A percentile compares a stretch with the other conserved stretches of the same genome.
These are phyloP conservation scores for Aegilops longissima DNA, from an alignment of 176 grass and related monocot species.

Conservation along the genomic window DNA sequence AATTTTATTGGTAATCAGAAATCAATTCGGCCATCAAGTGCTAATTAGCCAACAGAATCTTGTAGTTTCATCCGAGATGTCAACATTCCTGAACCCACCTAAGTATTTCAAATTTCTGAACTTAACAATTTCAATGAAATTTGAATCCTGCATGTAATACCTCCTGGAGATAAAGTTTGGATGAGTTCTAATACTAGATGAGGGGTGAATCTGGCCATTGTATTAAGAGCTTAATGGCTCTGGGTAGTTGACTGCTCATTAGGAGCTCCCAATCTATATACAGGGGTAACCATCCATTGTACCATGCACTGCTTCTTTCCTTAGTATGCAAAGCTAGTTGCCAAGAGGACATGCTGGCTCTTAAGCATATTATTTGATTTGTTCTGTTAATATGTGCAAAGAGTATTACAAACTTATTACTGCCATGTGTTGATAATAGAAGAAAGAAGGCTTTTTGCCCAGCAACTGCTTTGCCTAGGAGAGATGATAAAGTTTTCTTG, in stretches of 20 bases:
- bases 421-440: background rate
- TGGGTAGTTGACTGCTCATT: background rate
- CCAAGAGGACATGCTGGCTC: background rate
- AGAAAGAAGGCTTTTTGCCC: background rate
- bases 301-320: background rate
- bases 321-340: background rate
- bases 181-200: no score
- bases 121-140: background rate
- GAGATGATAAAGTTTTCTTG: background rate
- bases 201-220: background rate
- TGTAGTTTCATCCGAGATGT: background rate
- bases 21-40: background rate
- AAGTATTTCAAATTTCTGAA: background rate
- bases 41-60: background rate
- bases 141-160: background rate
- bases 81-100: background rate
- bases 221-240: background rate
- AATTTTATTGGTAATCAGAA: background rate
- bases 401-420: background rate
- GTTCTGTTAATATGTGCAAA: background rate
- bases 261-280: background rate
- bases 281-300: background rate
- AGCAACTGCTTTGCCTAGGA: background rate
- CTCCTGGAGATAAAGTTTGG: background rate
- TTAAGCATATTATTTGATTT: background rate